Base-by-base conservation (phyloP, 2,329 filamentous ascomycete species). In the Fusarium nygamai region DNA sequence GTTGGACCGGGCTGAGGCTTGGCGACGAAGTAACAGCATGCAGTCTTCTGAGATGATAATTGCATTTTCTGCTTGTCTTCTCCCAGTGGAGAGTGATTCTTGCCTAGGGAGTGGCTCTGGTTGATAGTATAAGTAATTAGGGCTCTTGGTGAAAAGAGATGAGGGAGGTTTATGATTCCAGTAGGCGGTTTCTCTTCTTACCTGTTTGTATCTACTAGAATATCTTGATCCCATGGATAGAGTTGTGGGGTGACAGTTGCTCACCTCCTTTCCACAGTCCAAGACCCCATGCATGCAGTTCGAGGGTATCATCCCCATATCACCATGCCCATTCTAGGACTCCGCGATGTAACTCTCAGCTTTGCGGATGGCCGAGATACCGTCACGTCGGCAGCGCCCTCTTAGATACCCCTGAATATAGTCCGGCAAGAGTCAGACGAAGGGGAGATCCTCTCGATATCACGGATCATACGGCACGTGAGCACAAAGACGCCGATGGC, bases 31-130 rank as follows among this genome's bases (percentile, higher is more conserved):
- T 27, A 51, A 36, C 44, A 61, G 44, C 56, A 7, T 51, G 61
- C 19, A 60, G 36, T 61, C 31, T 36, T 64, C 62, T 64, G 44
- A 64, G 56, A 51, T 64, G 54, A 38, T 64, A 19, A 53, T 41
- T 53, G 29, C 36, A 19, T 29, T 61, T 61, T 53, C 58, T 51
- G 20, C 9, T 27, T 34, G 46, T 41, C 11, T 41, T 34, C 36
- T 53, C 58, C 24, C 11, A 36, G 50, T 53, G 11, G 36, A 53
- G 22, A 41, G 46, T 34, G 29, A 22, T 61, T 27, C 17, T 41
- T 53, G 19, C 36, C 27, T 27, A 7, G 27, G 39, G 22, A n/a
- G 20, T 33, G 9, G 12, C 17, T 12, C 44, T 41, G 22, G 29
- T 24, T 22, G 20, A 31, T 16, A 31, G 16, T 9, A 16, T 22